A percentile compares a stretch with the other conserved stretches of the same genome.
phyloP scores from a whole-genome alignment of 148 eudicot genomes.

The Spergularia marina region DNA sequence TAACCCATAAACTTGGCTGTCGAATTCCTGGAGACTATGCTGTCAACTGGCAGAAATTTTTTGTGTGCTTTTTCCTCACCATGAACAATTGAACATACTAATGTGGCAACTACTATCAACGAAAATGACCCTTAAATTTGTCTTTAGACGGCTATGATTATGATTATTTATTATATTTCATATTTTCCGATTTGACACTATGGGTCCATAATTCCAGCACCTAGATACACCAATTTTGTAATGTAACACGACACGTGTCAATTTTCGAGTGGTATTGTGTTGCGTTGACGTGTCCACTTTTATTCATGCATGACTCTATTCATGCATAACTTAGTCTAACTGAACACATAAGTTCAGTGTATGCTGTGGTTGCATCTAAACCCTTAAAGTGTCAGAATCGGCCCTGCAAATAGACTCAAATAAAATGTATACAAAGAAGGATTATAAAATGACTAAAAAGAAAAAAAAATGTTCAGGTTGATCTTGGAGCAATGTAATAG shows the following conservation, averaged over 20 bases:
- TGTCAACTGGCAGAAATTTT: constrained; percentile 19
- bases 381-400: no score
- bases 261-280: not conserved
- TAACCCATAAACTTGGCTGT: constrained; percentile 16
- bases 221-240: not conserved
- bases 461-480: no score
- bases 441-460: no score
- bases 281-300: not conserved
- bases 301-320: constrained; percentile 4
- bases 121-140: constrained; percentile 30
- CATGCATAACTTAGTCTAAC: constrained; percentile 2
- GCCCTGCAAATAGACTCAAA: no score
- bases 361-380: not conserved
- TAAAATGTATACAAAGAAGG: no score
- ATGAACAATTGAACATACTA: constrained; percentile 1
- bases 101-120: constrained; percentile 19
- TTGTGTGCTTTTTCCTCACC: not conserved
- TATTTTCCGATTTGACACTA: not conserved
- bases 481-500: no score
- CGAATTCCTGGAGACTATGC: constrained; percentile 14
- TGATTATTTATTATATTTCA: not conserved
- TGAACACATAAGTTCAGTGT: not conserved
- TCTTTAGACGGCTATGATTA: constrained; percentile 30
- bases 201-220: not conserved
- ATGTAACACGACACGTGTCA: constrained; percentile 5